A percentile compares a stretch with the other conserved stretches of the same genome.
Conservation (phyloP, 352 stramenopile species). For the Globisporangium camurandrum region DNA sequence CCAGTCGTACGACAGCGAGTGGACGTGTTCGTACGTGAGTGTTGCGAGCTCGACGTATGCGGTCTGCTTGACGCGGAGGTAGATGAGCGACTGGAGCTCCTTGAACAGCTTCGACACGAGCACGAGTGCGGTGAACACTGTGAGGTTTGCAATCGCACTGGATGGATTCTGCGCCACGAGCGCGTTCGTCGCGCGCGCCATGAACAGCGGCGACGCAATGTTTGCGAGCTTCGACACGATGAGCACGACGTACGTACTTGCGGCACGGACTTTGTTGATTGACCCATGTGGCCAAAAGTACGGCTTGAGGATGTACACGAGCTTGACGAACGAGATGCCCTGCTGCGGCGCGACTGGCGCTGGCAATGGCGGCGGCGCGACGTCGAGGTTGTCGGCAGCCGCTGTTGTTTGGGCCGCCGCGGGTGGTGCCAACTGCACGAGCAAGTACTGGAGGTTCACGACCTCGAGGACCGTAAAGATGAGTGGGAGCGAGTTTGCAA, state of each 20-base stretch:
- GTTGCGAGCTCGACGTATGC: slow-evolving; percentile 96
- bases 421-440: slow-evolving; percentile 40
- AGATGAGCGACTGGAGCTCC: slow-evolving; percentile 93
- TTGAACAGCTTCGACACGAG: slow-evolving; percentile 90
- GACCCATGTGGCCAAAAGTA: slow-evolving; percentile 83
- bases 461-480: slow-evolving; percentile 83
- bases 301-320: slow-evolving; percentile 79
- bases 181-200: slow-evolving; percentile 90
- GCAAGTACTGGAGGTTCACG: slow-evolving; percentile 65
- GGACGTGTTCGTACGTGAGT: slow-evolving; percentile 93
- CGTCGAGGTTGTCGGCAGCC: slow-evolving; percentile 17
- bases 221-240: slow-evolving; percentile 90
- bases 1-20: slow-evolving; percentile 95
- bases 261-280: slow-evolving; percentile 69
- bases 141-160: slow-evolving; percentile 46
- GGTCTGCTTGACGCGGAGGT: slow-evolving; percentile 95
- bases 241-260: slow-evolving; percentile 91
- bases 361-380: slow-evolving; percentile 17
- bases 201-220: slow-evolving; percentile 88
- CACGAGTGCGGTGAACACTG: slow-evolving; percentile 75
- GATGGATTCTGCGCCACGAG: slow-evolving; percentile 63
- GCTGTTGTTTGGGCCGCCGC: slow-evolving; percentile 8
- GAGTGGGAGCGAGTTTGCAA: slow-evolving; percentile 74
- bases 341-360: slow-evolving; percentile 15
- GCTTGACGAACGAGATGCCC: slow-evolving; percentile 78